A percentile compares a stretch with the other conserved stretches of the same genome.
phyloP scores from a whole-genome alignment of 768 basidiomycete genomes.

The Lyophyllum semitale region DNA sequence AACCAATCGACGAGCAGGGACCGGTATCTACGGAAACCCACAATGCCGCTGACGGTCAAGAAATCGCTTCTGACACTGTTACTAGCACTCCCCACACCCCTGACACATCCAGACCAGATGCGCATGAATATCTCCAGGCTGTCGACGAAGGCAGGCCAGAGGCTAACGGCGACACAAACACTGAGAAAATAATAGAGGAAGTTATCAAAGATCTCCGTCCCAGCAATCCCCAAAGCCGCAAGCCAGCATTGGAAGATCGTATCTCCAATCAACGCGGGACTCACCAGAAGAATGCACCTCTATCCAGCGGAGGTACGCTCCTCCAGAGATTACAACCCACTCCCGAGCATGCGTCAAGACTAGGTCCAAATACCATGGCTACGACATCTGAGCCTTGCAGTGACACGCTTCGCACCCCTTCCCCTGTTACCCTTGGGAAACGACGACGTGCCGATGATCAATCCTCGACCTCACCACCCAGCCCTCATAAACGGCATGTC shows the following conservation, averaged over 20 bases:
- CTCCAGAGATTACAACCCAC: conserved; percentile 7
- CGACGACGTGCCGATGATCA: not conserved
- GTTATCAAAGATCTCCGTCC: too few relatives aligned
- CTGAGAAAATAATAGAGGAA: too few relatives aligned
- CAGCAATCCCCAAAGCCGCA: too few relatives aligned
- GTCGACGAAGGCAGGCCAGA: too few relatives aligned
- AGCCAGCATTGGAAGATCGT: too few relatives aligned
- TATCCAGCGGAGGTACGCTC: not conserved
- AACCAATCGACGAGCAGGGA: not conserved
- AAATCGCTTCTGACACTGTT: too few relatives aligned
- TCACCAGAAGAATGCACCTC: not conserved
- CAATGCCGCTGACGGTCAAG: not conserved
- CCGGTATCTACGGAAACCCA: not conserved
- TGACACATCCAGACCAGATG: too few relatives aligned
- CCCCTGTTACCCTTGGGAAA: conserved; percentile 5
- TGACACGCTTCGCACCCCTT: not conserved
- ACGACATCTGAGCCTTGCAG: not conserved
- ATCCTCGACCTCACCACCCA: not conserved
- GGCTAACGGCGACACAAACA: too few relatives aligned
- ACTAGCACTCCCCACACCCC: too few relatives aligned
- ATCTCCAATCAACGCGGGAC: not conserved
- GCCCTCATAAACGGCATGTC: not conserved
- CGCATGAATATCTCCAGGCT: too few relatives aligned
- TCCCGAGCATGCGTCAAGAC: not conserved
- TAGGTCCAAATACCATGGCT: not conserved